Conservation (phyloP, 1,284 basidiomycete species). For the Puccinia polysora region DNA sequence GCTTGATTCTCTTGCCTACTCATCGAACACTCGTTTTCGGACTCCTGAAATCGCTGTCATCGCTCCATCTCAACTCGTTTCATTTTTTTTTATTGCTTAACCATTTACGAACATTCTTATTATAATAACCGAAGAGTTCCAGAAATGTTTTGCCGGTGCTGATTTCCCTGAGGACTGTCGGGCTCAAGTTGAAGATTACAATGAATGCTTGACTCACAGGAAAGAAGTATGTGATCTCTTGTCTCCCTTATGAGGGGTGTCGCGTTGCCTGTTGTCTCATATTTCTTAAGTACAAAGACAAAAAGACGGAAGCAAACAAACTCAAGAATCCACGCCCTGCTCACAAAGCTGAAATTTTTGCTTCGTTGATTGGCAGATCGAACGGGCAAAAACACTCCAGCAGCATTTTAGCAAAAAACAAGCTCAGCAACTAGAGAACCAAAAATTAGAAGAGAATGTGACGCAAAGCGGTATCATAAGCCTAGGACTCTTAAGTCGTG, state of each 20-base stretch:
- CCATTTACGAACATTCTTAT: background rate
- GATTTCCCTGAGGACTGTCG: constrained; percentile 51
- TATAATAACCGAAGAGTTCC: constrained; percentile 48
- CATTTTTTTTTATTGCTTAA: background rate
- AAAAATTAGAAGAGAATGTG: constrained; percentile 26
- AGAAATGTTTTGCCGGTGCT: constrained; percentile 52
- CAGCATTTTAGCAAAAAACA: constrained; percentile 68
- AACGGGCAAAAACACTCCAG: constrained; percentile 68
- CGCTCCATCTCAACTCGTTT: background rate
- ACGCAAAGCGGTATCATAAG: constrained; percentile 28
- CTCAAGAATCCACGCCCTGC: background rate
- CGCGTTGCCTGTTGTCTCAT: background rate
- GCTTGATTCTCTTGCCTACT: no score
- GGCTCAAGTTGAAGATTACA: constrained; percentile 52
- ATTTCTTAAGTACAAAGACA: background rate
- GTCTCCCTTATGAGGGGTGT: no score
- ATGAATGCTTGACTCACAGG: constrained; percentile 53
- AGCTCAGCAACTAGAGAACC: constrained; percentile 49
- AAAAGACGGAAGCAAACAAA: background rate
- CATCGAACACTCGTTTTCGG: background rate
- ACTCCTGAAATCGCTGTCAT: background rate
- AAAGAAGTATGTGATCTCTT: constrained; percentile 49
- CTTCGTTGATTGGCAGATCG: constrained; percentile 58
- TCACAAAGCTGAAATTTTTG: no score
- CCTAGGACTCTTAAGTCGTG: constrained; percentile 21